Evolutionary conservation across 495 filamentous ascomycete genomes (phyloP).

Genomic region (Penicillium odoratum): DNA sequence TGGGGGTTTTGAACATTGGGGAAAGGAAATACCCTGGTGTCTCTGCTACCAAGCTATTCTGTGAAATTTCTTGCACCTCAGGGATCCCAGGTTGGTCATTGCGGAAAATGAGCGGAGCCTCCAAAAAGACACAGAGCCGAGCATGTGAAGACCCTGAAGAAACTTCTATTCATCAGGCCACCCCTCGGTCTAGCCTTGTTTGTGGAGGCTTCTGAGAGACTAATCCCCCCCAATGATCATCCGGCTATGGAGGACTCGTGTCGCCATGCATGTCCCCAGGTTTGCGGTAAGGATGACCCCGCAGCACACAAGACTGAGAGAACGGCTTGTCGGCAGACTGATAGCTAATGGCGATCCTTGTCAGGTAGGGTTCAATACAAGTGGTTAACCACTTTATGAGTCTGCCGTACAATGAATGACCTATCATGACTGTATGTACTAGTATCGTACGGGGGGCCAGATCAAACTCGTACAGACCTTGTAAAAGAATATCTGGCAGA

Average conservation of each 20-base stretch:
- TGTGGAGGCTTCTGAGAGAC: conserved; percentile 8
- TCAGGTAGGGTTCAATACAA: not conserved
- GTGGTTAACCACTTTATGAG: not conserved
- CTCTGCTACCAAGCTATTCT: not conserved
- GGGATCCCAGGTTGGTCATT: conserved; percentile 20
- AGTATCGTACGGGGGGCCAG: not conserved
- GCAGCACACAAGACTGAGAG: conserved; percentile 20
- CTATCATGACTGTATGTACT: not conserved
- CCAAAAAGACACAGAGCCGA: conserved; percentile 22
- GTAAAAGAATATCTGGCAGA: not conserved
- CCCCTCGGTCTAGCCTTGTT: conserved; percentile 8
- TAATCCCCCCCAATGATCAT: conserved; percentile 10
- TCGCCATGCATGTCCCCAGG: conserved; percentile 22
- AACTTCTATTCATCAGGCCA: not conserved
- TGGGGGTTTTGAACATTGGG: not conserved
- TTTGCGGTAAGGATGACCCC: conserved; percentile 28
- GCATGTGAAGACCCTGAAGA: conserved; percentile 28
- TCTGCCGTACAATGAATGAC: conserved; percentile 2
- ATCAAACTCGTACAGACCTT: not conserved
- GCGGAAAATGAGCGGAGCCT: conserved; percentile 19
- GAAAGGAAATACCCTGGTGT: not conserved
- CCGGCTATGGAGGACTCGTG: conserved; percentile 14
- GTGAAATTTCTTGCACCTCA: conserved; percentile 3
- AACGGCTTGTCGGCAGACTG: conserved; percentile 19
- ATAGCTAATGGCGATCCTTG: not conserved